These are phyloP conservation scores for Camelina neglecta DNA, from an alignment of 345 rosid genomes.

Conservation along the genomic window DNA sequence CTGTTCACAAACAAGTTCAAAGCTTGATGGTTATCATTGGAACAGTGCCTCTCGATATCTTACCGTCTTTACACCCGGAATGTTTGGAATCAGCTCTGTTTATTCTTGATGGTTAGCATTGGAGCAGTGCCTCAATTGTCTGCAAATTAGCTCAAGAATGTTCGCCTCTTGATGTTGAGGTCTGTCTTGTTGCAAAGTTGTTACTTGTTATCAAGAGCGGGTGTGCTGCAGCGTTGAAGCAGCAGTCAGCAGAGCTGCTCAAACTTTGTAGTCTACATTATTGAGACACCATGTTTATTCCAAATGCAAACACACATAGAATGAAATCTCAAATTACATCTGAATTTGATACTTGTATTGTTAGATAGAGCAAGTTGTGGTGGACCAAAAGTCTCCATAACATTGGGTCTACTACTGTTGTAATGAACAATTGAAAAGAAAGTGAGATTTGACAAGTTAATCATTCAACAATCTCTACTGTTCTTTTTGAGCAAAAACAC, in stretches of 20 bases:
- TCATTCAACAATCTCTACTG: conserved; percentile 29
- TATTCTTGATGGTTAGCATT: conserved; percentile 54
- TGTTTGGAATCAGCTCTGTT: conserved; percentile 61
- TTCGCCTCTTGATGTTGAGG: conserved; percentile 57
- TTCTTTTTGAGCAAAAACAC: conserved; percentile 7
- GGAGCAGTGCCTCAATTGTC: conserved; percentile 40
- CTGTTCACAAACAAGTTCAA: conserved; percentile 49
- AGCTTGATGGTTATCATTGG: conserved; percentile 58
- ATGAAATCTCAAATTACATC: conserved; percentile 37
- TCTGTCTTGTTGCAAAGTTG: conserved; percentile 68
- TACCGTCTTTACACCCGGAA: conserved; percentile 53
- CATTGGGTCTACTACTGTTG: no score
- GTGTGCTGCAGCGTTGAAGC: conserved; percentile 61
- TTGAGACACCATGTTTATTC: conserved; percentile 62
- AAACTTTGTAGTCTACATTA: conserved; percentile 71
- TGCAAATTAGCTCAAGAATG: conserved; percentile 70
- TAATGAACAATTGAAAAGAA: conserved; percentile 44
- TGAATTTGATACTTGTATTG: conserved; percentile 28
- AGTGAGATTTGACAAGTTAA: conserved; percentile 44
- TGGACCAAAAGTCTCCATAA: conserved; percentile 33
- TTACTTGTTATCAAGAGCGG: conserved; percentile 74
- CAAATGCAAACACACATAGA: conserved; percentile 63
- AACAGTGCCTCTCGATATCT: conserved; percentile 60
- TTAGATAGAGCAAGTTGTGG: conserved; percentile 28
- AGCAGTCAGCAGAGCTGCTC: conserved; percentile 64